Base-by-base conservation (phyloP, 148 eudicot genomes). In the Amaranthus hypochondriacus region DNA sequence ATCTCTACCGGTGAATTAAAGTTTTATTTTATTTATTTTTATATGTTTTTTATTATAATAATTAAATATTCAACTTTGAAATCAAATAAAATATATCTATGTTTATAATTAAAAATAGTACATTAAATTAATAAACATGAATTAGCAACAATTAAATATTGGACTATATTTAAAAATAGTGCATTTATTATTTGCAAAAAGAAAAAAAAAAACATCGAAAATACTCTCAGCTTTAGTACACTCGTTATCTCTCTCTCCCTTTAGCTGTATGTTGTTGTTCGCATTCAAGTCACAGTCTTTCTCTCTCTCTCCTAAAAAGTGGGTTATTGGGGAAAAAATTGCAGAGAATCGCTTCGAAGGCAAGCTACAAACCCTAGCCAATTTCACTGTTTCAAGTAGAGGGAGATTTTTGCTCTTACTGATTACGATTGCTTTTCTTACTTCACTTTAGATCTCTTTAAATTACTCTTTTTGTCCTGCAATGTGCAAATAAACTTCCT, bases 341-440 rank as follows among this genome's bases (percentile, higher is more conserved):
- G 60, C 66, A 71, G 74, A 81, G 80, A 80, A 82, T 88, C 92
- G 78, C 89, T 87, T 90, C 85, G 62, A 86, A 87, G 83, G 62
- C 81, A 88, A 88, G 96, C 86, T 69, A 82, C n/a, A 69, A 77
- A 64, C 72, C 78, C 84, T 72, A 75, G 55, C 51, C 14, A 13
- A 62, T 73, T 73, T 55, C 15, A 5, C 18, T 15, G 18, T 3
- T 66, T 43, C 7, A 42, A n/a, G 21, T 4, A 48, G 49, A 62
- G 15, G 13, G 49, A 28, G 4, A 48, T 67, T 70, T 78, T 72
- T 70, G 53, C 78, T 81, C 66, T 84, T 65, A 67, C 50, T 77
- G 70, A 80, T 78, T 71, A 48, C 70, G 81, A 55, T 77, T 72
- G 73, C 9, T 64, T 73, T 14, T 74, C 53, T 66, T 70, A 52